phyloP scores from a whole-genome alignment of 768 basidiomycete species.

The Rhizopogon vulgaris region DNA sequence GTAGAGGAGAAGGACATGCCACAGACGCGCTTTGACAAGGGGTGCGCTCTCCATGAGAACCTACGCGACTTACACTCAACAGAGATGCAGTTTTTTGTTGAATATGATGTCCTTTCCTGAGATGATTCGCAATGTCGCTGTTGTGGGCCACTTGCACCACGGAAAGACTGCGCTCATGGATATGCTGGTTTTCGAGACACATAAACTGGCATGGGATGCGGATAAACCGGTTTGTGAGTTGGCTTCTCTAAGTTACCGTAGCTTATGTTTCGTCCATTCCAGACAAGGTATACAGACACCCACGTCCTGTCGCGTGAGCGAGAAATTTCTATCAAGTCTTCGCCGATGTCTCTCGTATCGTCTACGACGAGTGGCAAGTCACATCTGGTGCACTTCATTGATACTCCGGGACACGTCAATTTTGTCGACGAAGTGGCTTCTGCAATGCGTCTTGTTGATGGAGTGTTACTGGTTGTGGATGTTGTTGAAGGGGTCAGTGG shows the following conservation, averaged over 20 bases:
- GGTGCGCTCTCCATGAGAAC: constrained; percentile 42
- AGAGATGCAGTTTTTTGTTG: constrained; percentile 67
- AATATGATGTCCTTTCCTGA: constrained; percentile 89
- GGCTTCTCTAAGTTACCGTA: constrained; percentile 5
- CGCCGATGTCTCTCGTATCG: constrained; percentile 90
- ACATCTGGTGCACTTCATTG: constrained; percentile 87
- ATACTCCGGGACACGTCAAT: constrained; percentile 97
- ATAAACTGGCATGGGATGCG: constrained; percentile 90
- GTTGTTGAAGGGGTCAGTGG: constrained; percentile 87
- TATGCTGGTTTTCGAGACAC: constrained; percentile 96
- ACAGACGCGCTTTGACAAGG: constrained; percentile 95
- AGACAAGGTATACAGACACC: constrained; percentile 96
- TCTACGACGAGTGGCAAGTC: constrained; percentile 86
- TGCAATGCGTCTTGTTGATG: constrained; percentile 81
- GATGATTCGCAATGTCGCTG: constrained; percentile 93
- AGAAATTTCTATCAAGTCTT: constrained; percentile 92
- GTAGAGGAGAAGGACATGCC: constrained; percentile 96
- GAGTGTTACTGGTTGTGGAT: constrained; percentile 90
- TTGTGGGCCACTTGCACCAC: constrained; percentile 96
- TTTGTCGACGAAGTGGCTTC: constrained; percentile 97
- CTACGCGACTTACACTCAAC: constrained; percentile 3
- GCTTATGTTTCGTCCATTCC: constrained; percentile 15
- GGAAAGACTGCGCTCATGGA: constrained; percentile 97
- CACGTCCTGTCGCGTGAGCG: constrained; percentile 85
- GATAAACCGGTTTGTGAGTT: constrained; percentile 68